Conservation (phyloP, 306 rosid genomes). For the Quercus mongolica region DNA sequence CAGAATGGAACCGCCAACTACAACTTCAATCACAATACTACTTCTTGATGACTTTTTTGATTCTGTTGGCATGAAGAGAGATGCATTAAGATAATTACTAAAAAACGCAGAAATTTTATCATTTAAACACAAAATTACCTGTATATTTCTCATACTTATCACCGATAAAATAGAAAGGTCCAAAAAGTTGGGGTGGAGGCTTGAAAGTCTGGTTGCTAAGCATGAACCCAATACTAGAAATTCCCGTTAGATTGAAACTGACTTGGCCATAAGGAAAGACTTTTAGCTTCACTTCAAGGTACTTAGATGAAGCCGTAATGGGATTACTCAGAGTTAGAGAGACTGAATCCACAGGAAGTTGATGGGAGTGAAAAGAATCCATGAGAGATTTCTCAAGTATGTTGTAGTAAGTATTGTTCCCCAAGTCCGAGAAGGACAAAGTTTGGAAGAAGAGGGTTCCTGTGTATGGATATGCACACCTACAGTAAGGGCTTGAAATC, state of each 20-base stretch:
- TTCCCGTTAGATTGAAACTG: slow-evolving; percentile 16
- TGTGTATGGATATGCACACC: not conserved
- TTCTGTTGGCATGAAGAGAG: not conserved
- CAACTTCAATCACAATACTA: too few relatives aligned
- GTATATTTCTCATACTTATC: too few relatives aligned
- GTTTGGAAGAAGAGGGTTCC: slow-evolving; percentile 33
- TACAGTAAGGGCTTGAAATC: slow-evolving; percentile 29
- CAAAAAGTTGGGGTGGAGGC: slow-evolving; percentile 6
- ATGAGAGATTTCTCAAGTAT: slow-evolving; percentile 2
- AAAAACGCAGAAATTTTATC: not conserved
- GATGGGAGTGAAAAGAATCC: not conserved
- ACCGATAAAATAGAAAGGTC: slow-evolving; percentile 14
- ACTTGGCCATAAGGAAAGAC: slow-evolving; percentile 26
- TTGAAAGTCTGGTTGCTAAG: slow-evolving; percentile 37
- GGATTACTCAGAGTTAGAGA: too few relatives aligned
- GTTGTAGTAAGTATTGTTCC: not conserved
- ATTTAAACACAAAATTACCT: not conserved
- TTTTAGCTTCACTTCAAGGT: slow-evolving; percentile 15
- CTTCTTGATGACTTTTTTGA: too few relatives aligned
- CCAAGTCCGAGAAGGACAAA: slow-evolving; percentile 7
- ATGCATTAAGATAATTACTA: too few relatives aligned
- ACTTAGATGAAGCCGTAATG: not conserved
- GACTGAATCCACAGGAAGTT: slow-evolving; percentile 21
- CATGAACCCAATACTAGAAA: slow-evolving; percentile 13
- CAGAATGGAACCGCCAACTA: not conserved